A percentile compares a stretch with the other conserved stretches of the same genome.
Evolutionary conservation across 2,329 filamentous ascomycete species (phyloP).

Genomic region (Cercospora sp.): DNA sequence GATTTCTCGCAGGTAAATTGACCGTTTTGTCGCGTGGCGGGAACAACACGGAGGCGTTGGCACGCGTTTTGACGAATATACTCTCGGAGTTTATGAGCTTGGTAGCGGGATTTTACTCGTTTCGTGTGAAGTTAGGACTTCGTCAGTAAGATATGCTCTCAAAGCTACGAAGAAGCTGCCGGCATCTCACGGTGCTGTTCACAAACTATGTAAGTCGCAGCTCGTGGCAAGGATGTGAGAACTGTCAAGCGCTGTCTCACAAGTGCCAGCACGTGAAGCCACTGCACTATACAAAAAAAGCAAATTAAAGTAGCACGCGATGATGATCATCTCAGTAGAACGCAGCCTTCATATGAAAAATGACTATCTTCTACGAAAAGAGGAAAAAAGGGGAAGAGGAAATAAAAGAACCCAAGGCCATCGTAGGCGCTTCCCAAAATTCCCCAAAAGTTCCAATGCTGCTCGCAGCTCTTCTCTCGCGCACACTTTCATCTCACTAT

Average conservation of each 20-base stretch:
- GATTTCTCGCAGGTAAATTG: not conserved
- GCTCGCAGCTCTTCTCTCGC: not conserved
- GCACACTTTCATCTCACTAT: not conserved
- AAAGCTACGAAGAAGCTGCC: not conserved
- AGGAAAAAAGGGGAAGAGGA: not conserved
- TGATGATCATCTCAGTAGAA: not conserved
- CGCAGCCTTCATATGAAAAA: conserved; percentile 2
- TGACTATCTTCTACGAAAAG: conserved; percentile 4
- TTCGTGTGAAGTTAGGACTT: not conserved
- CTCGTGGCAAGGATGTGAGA: not conserved
- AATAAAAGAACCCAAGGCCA: not conserved
- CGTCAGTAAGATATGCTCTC: not conserved
- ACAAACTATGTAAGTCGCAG: not conserved
- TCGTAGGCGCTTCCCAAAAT: not conserved
- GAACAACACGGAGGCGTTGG: too few species aligned
- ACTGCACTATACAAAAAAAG: not conserved
- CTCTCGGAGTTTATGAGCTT: not conserved
- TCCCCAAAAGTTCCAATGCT: not conserved
- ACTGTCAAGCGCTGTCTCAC: too few species aligned
- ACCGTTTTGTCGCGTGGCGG: not conserved
- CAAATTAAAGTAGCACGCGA: not conserved
- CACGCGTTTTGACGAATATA: not conserved
- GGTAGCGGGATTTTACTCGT: not conserved
- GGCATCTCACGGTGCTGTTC: not conserved
- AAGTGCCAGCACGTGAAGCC: not conserved